Evolutionary conservation across 805 yeast species (phyloP).

Genomic region (Peterozyma toletana): DNA sequence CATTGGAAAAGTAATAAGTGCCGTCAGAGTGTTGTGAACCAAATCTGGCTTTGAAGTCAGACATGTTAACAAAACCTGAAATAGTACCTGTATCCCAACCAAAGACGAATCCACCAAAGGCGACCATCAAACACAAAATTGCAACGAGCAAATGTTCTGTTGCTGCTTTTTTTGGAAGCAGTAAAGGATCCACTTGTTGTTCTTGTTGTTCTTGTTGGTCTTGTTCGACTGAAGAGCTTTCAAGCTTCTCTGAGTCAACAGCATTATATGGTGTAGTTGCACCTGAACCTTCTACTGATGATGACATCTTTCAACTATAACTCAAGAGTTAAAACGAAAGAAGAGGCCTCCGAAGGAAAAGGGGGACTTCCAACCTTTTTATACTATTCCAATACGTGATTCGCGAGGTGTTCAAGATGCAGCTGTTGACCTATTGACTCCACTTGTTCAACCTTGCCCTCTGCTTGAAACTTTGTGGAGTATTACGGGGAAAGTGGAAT

Average conservation of each 20-base stretch:
- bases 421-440: too few relatives aligned
- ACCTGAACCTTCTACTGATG: neutral
- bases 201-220: neutral
- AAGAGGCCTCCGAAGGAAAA: too few relatives aligned
- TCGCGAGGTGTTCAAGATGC: too few relatives aligned
- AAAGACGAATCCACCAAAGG: conserved; percentile 59
- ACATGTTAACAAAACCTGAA: conserved; percentile 50
- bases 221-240: neutral
- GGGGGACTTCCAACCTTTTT: too few relatives aligned
- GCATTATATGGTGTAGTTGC: neutral
- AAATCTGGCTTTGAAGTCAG: conserved; percentile 35
- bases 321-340: too few relatives aligned
- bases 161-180: conserved; percentile 21
- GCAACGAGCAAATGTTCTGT: conserved; percentile 25
- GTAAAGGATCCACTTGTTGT: neutral
- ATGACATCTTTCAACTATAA: too few relatives aligned
- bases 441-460: too few relatives aligned
- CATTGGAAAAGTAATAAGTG: conserved; percentile 29
- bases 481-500: too few relatives aligned
- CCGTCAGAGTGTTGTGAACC: conserved; percentile 31
- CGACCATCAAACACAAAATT: conserved; percentile 36
- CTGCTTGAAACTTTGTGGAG: too few relatives aligned
- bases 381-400: too few relatives aligned
- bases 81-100: conserved; percentile 64
- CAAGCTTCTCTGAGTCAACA: neutral